Conservation (phyloP, 805 yeast genomes). For the Candida ficus region DNA sequence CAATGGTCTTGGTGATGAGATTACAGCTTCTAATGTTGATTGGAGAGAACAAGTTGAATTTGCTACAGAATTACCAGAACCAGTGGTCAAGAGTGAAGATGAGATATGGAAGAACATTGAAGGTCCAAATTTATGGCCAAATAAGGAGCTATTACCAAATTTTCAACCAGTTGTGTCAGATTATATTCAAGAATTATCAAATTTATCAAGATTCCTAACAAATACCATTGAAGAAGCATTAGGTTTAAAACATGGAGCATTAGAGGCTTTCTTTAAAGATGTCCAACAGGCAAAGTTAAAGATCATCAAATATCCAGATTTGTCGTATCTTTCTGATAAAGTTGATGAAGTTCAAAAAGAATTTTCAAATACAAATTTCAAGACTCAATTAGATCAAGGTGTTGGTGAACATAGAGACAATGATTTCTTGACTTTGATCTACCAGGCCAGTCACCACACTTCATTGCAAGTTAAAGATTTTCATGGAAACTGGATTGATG, state of each 20-base stretch:
- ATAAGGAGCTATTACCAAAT: constrained; percentile 27
- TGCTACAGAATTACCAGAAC: constrained; percentile 43
- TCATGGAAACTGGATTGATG: constrained; percentile 42
- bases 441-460: constrained; percentile 46
- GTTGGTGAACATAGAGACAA: constrained; percentile 55
- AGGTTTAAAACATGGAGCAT: constrained; percentile 38
- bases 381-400: constrained; percentile 35
- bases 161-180: constrained; percentile 26
- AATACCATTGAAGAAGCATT: constrained; percentile 51
- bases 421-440: constrained; percentile 54
- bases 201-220: constrained; percentile 37
- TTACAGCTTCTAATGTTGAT: constrained; percentile 39
- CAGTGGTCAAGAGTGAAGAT: constrained; percentile 27
- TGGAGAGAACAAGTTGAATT: constrained; percentile 48
- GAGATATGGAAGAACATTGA: constrained; percentile 36
- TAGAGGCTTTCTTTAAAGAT: constrained; percentile 46
- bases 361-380: constrained; percentile 36
- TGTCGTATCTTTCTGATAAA: constrained; percentile 4
- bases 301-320: constrained; percentile 35
- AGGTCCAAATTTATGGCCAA: constrained; percentile 46
- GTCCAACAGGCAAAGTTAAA: constrained; percentile 35
- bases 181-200: constrained; percentile 43
- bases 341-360: constrained; percentile 35
- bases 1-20: constrained; percentile 41
- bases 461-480: constrained; percentile 43